Evolutionary conservation across 2,329 filamentous ascomycete species (phyloP), one percentile per base, ranked within the genome.

Genomic region (Claviceps purpurea): DNA sequence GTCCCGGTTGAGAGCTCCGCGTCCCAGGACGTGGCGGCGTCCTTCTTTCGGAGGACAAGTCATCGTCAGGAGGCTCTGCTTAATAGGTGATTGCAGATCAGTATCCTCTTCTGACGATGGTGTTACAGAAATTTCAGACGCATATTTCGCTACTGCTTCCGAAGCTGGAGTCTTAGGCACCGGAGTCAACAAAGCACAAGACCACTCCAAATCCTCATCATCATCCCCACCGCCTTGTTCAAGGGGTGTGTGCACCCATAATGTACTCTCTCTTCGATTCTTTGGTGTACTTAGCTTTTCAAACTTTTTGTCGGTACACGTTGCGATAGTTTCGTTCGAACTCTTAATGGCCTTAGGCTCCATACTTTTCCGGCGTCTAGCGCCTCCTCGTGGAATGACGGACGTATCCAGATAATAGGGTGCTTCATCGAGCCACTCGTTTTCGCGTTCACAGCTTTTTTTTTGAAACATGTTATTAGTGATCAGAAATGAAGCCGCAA

Each of bases 341-440:
- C 88, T 87, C 52, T 79, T 76, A 22, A 89, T 68, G 1, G 81
- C 78, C 58, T 77, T 81, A 13, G 87, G 86, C 64, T 89, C 86
- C 84, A 91, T 90, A 59, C 82, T 87, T 73, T 89, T 89, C 50
- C 87, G 78, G 49, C 86, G 80, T 51, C 85, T 82, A 49, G 77
- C 77, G 8, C 84, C 84, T 18, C 85, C 84, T 2, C 85, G 82
- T 18, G 86, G 84, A 38, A 86, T 69, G 44, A 81, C 70, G 2
- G 76, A 73, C 34, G 81, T 81, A 65, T 89, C 84, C 45, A 90
- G 78, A 46, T 76, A 73, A 64, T 89, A 91, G 0, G 78, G 72
- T 0, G 72, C 68, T 63, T 93, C 87, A 34, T 89, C 83, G 2
- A 90, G 72, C 87, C 87, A 90, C 63, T 79, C 72, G 56, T 85